Conservation (phyloP, 2,329 filamentous ascomycete genomes). For the Chaetomiaceae sp. region DNA sequence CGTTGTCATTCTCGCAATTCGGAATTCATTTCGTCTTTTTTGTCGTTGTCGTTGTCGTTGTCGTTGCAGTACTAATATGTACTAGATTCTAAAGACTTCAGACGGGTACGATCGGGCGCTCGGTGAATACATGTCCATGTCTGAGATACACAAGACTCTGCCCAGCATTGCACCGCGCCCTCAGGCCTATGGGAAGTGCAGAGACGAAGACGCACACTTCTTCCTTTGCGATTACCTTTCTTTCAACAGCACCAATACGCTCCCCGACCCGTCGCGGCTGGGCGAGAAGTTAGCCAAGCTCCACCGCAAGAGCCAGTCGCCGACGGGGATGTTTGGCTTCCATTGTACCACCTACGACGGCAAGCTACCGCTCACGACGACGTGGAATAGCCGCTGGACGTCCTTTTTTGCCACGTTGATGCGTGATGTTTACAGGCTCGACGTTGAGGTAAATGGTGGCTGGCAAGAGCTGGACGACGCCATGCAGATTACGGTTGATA, state of each 20-base stretch:
- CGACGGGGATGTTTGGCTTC: slow-evolving; percentile 37
- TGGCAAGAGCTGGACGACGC: slow-evolving; percentile 10
- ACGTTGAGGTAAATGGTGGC: neutral
- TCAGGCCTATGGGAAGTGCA: slow-evolving; percentile 2
- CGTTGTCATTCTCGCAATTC: no score
- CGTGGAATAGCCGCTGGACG: slow-evolving; percentile 21
- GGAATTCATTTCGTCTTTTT: neutral
- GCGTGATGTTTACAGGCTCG: neutral
- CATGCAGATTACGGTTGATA: slow-evolving; percentile 17
- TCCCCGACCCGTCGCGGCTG: slow-evolving; percentile 18
- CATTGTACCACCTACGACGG: slow-evolving; percentile 31
- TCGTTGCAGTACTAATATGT: neutral
- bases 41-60: neutral
- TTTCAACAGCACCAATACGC: slow-evolving; percentile 27
- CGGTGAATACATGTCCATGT: slow-evolving; percentile 7
- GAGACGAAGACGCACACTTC: slow-evolving; percentile 25
- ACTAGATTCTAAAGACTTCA: neutral
- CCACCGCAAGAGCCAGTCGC: slow-evolving; percentile 9
- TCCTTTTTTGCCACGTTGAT: slow-evolving; percentile 6
- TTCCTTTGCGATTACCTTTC: slow-evolving; percentile 31
- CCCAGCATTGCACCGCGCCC: slow-evolving; percentile 3
- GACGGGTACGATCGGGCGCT: neutral
- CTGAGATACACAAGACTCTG: neutral
- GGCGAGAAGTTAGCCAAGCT: slow-evolving; percentile 14
- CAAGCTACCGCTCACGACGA: slow-evolving; percentile 21